Base-by-base conservation (phyloP, 805 yeast species). In the Metschnikowia cerradonensis region DNA sequence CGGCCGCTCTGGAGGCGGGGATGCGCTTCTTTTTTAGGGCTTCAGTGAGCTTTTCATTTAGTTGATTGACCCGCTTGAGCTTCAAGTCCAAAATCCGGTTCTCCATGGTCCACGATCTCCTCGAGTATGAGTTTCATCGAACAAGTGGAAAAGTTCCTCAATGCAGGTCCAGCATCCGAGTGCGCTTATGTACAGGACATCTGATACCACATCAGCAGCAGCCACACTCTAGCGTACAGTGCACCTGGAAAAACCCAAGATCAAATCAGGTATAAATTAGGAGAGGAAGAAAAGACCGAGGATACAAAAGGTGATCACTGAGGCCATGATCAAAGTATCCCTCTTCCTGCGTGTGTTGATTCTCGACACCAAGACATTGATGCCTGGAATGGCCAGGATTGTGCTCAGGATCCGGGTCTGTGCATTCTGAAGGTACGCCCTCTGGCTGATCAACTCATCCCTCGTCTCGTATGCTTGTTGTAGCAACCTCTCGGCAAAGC, bases 391-490 rank as follows among this genome's bases (percentile, higher is more conserved):
- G 36, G 79, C 72, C 60, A 80, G 81, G 42, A 90, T 70, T 1
- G 88, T 75, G 39, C 77, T 77, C 52, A 82, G 73, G 49, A 91
- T 71, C 51, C 81, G 77, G 50, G 79, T 75, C 55, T 85, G 88
- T 4, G 94, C 87, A 52, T 73, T 80, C 50, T 75, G 74, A 48
- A 94, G 72, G 6, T 79, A 65, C 36, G 77, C 78, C 52, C 92
- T 76, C 70, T 94, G 99, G 44, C 84, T 75, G 42, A 78, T 58
- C 48, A 94, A 78, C 61, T 88, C 95, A 53, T 91, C 97, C 51
- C 98, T 76, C 0, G 98, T 90, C 58, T 87, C 88, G 70, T 81
- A 86, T 1, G 97, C 98, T 64, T 86, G 91, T n/a, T 79, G 79
- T 36, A 92, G 76, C 51, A 94, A 73, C 41, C 86, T 71, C 64